These are phyloP conservation scores for Mortierella sp. DNA, from an alignment of 371 early-diverging fungal genomes.

Conservation along the genomic window DNA sequence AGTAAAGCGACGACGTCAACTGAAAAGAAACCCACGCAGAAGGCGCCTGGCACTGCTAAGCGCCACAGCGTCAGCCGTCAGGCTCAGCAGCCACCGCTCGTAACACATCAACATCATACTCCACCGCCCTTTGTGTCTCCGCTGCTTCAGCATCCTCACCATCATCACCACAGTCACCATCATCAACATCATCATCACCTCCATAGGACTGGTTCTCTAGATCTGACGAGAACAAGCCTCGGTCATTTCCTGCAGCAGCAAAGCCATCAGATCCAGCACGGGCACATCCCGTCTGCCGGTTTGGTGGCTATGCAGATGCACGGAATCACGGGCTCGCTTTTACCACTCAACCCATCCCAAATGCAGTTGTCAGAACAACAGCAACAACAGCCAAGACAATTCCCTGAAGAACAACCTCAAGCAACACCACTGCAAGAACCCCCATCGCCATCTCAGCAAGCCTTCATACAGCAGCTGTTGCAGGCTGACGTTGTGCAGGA, in stretches of 20 bases:
- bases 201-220: conserved; percentile 30
- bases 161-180: conserved; percentile 14
- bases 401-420: no score
- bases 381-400: not conserved
- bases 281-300: conserved; percentile 30
- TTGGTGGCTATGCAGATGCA: conserved; percentile 31
- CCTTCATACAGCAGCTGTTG: no score
- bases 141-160: conserved; percentile 26
- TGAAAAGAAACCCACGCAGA: conserved; percentile 2
- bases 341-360: not conserved
- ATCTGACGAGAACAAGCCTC: conserved; percentile 9
- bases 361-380: not conserved
- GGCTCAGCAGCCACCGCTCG: conserved; percentile 45
- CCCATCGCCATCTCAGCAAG: no score
- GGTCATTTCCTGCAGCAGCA: conserved; percentile 22
- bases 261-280: conserved; percentile 13
- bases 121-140: conserved; percentile 45
- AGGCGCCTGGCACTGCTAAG: conserved; percentile 10
- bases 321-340: not conserved
- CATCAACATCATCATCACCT: conserved; percentile 19
- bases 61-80: conserved; percentile 52
- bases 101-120: conserved; percentile 51
- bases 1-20: not conserved
- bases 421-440: no score
- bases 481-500: not conserved